Percentiles rank a stretch among this genome's conserved stretches.
Evolutionary conservation across 148 eudicot species (phyloP).

Genomic region (Nyssa sinensis): DNA sequence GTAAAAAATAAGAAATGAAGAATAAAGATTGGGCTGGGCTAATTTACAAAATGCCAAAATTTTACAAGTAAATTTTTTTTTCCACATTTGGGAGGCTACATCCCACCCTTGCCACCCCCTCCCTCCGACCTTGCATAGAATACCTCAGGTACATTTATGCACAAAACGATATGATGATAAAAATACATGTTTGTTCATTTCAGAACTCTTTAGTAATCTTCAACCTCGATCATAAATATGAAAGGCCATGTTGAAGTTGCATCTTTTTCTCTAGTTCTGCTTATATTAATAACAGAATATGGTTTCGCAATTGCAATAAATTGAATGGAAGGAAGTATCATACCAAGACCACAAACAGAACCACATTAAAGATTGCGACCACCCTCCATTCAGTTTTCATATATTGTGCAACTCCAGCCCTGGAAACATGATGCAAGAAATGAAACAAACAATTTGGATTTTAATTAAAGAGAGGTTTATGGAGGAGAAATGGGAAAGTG

Average conservation of each 20-base stretch:
- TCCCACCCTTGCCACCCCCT: no score
- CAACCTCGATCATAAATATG: neutral
- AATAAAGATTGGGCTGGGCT: no score
- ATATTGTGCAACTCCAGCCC: slow-evolving; percentile 98
- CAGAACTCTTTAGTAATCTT: neutral
- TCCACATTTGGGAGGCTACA: no score
- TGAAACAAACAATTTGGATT: neutral
- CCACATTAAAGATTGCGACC: slow-evolving; percentile 83
- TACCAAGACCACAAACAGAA: slow-evolving; percentile 78
- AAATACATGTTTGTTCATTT: no score
- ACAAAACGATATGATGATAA: no score
- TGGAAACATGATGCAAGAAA: slow-evolving; percentile 23
- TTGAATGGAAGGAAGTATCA: slow-evolving; percentile 3
- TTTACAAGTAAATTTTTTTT: no score
- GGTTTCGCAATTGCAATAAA: neutral
- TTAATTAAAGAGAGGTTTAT: neutral
- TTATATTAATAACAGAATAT: neutral
- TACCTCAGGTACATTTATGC: neutral
- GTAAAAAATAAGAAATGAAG: no score
- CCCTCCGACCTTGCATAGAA: no score
- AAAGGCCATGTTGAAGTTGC: neutral
- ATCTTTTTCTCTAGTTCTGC: neutral
- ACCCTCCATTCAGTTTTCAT: slow-evolving; percentile 95
- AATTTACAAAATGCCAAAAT: no score
- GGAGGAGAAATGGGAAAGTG: neutral